Base-by-base conservation (phyloP, 345 rosid genomes). In the Gossypium turneri region DNA sequence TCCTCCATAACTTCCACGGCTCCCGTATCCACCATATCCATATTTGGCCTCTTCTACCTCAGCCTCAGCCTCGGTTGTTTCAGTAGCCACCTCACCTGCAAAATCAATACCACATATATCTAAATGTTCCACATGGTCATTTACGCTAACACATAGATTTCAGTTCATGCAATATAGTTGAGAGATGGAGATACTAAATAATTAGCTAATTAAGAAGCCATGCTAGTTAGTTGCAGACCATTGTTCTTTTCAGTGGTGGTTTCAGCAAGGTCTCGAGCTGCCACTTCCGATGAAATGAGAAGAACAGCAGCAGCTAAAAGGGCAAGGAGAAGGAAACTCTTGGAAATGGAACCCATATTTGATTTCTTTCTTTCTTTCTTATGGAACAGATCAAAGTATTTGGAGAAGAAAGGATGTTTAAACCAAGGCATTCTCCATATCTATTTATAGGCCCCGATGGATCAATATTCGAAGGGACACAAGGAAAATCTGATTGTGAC, bases 221-320 rank as follows among this genome's bases (percentile, higher is more conserved):
- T 17, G 34, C 24, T 16, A 51, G 17, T 15, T 15, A 56, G 8
- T 19, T 24, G 51, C 72, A 34, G 22, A 80, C 76, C 74, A 20
- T 69, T 61, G 12, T 68, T 71, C 17, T 24, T 69, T 56, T 45
- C 47, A 6, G 74, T 47, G 11, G 76, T 15, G 8, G 73, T 75
- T 70, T 71, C 75, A 53, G 83, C 70, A 20, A 73, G 67, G 24
- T 78, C 75, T 64, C 81, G 73, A 29, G 81, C 81, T 7, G 81
- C 56, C 12, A 75, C 82, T 43, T 77, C 70, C 17, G 77, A 68
- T 24, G 79, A 72, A 48, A 80, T 13, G 55, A 79, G 78, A 41
- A 77, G 81, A 12, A 74, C 50, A 11, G 73, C 15, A 19, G 76
- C 75, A 0, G 77, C 66, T 3, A 75, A 57, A 51, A 75, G 66